A percentile compares a stretch with the other conserved stretches of the same genome.
Conservation (phyloP, 345 rosid genomes). For the Atalantia buxifolia region DNA sequence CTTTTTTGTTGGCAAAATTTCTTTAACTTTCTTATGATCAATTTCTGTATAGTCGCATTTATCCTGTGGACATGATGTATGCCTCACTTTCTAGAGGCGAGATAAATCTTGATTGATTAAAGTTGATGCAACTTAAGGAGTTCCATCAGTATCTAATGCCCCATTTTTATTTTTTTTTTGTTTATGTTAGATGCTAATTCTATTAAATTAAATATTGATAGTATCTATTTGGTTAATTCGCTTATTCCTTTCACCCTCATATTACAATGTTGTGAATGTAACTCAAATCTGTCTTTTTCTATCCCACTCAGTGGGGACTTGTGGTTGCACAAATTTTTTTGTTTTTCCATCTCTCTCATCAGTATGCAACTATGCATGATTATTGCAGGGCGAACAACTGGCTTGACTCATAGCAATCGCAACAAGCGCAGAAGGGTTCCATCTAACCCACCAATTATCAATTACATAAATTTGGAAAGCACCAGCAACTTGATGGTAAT, state of each 20-base stretch:
- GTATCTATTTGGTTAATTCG: not conserved
- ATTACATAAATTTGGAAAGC: conserved; percentile 54
- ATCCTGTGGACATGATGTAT: not conserved
- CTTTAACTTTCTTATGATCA: not conserved
- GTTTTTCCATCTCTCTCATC: not conserved
- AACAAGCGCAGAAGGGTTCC: conserved; percentile 46
- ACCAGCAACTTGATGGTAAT: conserved; percentile 36
- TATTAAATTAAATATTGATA: not conserved
- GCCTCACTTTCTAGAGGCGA: not conserved
- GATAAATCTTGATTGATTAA: not conserved
- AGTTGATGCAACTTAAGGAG: not conserved
- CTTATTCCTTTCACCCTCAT: not conserved
- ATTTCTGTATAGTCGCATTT: not conserved
- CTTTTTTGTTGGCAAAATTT: not conserved
- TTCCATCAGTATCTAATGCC: not conserved
- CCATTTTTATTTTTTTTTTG: not conserved
- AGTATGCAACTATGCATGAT: not conserved
- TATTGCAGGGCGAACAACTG: conserved; percentile 27
- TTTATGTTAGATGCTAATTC: not conserved
- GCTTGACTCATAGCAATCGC: conserved; percentile 23
- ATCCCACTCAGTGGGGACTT: not conserved
- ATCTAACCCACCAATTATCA: conserved; percentile 26
- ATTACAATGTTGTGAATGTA: not conserved
- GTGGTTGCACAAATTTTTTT: not conserved
- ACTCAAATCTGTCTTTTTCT: not conserved